Percentiles rank a stretch among this genome's conserved stretches.
phyloP scores from a whole-genome alignment of 2,329 filamentous ascomycete genomes.

The Talaromyces sp. region DNA sequence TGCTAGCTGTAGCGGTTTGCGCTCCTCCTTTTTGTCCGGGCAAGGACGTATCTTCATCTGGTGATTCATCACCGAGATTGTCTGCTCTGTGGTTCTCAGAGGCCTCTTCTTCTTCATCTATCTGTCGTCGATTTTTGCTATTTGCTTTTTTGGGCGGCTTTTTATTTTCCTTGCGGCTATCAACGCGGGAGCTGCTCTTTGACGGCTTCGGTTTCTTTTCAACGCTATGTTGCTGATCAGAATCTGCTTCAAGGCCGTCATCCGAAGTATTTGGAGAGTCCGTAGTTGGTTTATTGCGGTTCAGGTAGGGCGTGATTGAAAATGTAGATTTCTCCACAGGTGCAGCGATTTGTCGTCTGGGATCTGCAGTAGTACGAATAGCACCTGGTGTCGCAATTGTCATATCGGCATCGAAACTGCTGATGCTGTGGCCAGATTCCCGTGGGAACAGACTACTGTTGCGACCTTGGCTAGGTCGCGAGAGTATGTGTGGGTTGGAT shows the following conservation, averaged over 20 bases:
- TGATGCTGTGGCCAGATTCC: constrained; percentile 27
- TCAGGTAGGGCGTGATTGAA: constrained; percentile 90
- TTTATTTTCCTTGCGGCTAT: background rate
- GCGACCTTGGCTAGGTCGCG: constrained; percentile 15
- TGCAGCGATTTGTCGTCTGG: constrained; percentile 52
- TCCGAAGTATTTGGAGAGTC: constrained; percentile 22
- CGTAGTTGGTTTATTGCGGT: constrained; percentile 60
- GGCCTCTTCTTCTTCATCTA: background rate
- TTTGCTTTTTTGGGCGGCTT: background rate
- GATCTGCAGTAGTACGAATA: constrained; percentile 49
- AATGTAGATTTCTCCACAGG: constrained; percentile 86
- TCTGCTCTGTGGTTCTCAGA: background rate
- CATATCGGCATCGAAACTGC: constrained; percentile 38
- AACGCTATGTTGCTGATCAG: background rate
- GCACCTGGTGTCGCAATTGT: constrained; percentile 50
- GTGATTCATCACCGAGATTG: background rate
- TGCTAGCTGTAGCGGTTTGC: constrained; percentile 16
- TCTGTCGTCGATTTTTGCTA: background rate
- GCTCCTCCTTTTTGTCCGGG: constrained; percentile 16
- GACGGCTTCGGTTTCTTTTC: background rate
- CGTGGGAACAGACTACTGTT: constrained; percentile 32
- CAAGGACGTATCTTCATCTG: constrained; percentile 7
- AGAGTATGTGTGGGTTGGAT: constrained; percentile 36
- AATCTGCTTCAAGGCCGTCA: constrained; percentile 17
- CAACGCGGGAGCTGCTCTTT: background rate